Base-by-base conservation (phyloP, 495 filamentous ascomycete species). In the Cercophora scortea region DNA sequence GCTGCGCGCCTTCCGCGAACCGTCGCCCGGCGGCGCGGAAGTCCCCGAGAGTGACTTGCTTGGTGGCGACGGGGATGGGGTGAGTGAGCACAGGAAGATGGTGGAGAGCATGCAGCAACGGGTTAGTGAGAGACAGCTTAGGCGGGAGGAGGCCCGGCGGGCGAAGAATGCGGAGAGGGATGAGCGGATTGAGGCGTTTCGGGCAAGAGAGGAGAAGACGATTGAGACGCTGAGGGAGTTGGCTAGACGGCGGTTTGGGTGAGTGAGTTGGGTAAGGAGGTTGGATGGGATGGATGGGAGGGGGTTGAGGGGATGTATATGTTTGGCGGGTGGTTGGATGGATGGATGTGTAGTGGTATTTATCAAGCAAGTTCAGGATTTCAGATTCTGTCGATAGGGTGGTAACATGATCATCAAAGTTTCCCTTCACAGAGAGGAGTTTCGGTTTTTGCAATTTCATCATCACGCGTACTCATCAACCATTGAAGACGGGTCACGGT, bases 141-240 rank as follows among this genome's bases (percentile, higher is more conserved):
- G 84, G 60, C 73, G 80, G 63, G 85, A 88, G 64, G 85, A 87
- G 67, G 68, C 81, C 48, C 62, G 76, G 40, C 63, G 82, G 61
- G 83, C 81, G 10, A 71, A 72, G 62, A 67, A 64, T 51, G 82
- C 72, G 46, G 85, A 89, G 72, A 67, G 83, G 58, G 84, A 88
- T 55, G 82, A 83, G 63, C 67, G 80, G 55, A 53, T 86, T 45
- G 62, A 66, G 55, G 78, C 67, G 63, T 75, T 80, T 53, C 67
- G 71, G 52, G 69, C 61, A 42, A 79, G 83, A 58, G 86, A 89
- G 69, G 83, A 84, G 61, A 72, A 63, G 55, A 87, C 84, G 10
- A 81, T 88, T 73, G 76, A 76, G 36, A 83, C 81, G 78, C 51
- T 90, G 57, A 78, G 67, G 66, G 70, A 71, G 57, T 61, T 90